phyloP scores from a whole-genome alignment of 805 yeast genomes.

The Monosporozyma servazzii region DNA sequence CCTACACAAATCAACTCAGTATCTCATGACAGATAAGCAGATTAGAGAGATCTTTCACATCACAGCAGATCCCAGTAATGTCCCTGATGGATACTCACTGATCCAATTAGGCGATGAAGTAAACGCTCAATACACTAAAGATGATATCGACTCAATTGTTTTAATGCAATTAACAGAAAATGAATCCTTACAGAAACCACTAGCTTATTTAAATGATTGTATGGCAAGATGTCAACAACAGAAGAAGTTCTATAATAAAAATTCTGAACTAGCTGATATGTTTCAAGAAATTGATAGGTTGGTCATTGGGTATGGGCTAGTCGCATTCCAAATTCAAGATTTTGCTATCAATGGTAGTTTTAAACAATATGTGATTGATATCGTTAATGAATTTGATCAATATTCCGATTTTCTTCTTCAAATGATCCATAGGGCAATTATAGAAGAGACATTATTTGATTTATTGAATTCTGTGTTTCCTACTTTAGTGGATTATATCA shows the following conservation, averaged over 20 bases:
- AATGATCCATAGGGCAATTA: conserved; percentile 48
- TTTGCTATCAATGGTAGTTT: conserved; percentile 22
- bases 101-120: background rate
- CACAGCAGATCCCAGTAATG: conserved; percentile 14
- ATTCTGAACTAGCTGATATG: conserved; percentile 30
- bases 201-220: conserved; percentile 23
- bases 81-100: conserved; percentile 7
- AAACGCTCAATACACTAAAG: background rate
- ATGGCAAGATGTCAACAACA: conserved; percentile 23
- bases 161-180: conserved; percentile 28
- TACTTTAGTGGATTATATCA: conserved; percentile 21
- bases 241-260: conserved; percentile 39
- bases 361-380: conserved; percentile 20
- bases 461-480: conserved; percentile 43
- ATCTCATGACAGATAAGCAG: conserved; percentile 4
- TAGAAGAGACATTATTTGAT: conserved; percentile 57
- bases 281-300: conserved; percentile 38
- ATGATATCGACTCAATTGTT: conserved; percentile 24
- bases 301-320: conserved; percentile 49
- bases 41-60: conserved; percentile 24
- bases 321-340: conserved; percentile 61
- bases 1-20: background rate
- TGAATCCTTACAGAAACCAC: conserved; percentile 15
- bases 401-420: conserved; percentile 45
- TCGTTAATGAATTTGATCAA: conserved; percentile 22